Evolutionary conservation across 768 basidiomycete species (phyloP).

Genomic region (Hypsizygus marmoreus): DNA sequence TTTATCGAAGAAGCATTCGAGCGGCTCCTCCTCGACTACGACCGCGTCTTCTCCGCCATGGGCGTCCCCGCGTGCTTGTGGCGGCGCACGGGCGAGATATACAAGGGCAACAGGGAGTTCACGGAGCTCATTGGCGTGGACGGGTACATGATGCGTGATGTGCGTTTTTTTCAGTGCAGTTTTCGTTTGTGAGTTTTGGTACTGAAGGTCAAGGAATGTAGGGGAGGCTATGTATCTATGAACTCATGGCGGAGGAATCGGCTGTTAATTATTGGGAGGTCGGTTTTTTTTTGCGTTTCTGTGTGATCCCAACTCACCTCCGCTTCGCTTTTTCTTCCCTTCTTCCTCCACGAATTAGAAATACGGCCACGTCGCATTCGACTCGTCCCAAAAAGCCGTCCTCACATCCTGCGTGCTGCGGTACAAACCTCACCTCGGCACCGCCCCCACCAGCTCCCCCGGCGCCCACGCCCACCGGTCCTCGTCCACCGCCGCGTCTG

Average conservation of each 20-base stretch:
- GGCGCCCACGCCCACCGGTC: slow-evolving; percentile 18
- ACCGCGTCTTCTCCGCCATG: slow-evolving; percentile 93
- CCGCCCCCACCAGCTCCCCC: slow-evolving; percentile 31
- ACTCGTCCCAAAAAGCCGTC: slow-evolving; percentile 90
- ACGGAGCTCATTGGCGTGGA: slow-evolving; percentile 88
- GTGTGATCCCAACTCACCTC: not conserved
- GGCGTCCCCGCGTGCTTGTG: slow-evolving; percentile 96
- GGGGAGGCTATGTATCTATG: slow-evolving; percentile 94
- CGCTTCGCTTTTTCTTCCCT: slow-evolving; percentile 1
- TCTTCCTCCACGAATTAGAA: slow-evolving; percentile 68
- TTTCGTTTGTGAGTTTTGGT: not conserved
- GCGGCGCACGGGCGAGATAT: slow-evolving; percentile 97
- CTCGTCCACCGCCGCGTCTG: not conserved
- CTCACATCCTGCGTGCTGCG: slow-evolving; percentile 89
- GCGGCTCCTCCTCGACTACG: slow-evolving; percentile 91
- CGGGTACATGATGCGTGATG: slow-evolving; percentile 86
- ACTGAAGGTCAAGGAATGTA: slow-evolving; percentile 30
- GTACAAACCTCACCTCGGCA: slow-evolving; percentile 67
- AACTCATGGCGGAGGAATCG: slow-evolving; percentile 96
- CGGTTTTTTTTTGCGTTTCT: slow-evolving; percentile 1
- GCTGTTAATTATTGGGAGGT: slow-evolving; percentile 99
- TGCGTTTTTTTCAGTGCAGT: slow-evolving; percentile 37
- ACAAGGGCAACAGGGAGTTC: slow-evolving; percentile 97
- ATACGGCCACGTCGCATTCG: slow-evolving; percentile 93
- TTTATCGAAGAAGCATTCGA: slow-evolving; percentile 99